phyloP scores from a whole-genome alignment of 495 filamentous ascomycete genomes.

The Oidiodendron maius region DNA sequence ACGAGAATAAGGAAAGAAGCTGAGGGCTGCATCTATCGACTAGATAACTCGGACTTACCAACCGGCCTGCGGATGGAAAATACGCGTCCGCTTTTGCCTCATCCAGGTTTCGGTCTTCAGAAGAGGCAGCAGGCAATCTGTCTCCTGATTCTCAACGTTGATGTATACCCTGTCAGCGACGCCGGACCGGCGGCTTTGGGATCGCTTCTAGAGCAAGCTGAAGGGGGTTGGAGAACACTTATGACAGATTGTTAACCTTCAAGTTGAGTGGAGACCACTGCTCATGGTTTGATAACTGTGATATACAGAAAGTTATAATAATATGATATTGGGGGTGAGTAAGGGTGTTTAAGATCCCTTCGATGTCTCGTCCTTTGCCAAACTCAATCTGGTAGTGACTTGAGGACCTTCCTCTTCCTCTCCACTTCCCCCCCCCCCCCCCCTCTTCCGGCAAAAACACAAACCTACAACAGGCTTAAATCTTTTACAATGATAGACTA shows the following conservation, averaged over 20 bases:
- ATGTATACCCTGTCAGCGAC: neutral
- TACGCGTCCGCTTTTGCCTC: neutral
- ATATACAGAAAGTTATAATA: neutral
- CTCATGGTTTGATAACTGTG: neutral
- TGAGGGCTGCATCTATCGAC: neutral
- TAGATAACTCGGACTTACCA: neutral
- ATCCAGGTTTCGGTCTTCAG: neutral
- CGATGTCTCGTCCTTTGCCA: too few relatives aligned
- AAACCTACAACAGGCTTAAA: too few relatives aligned
- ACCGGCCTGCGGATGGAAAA: neutral
- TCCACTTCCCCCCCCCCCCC: too few relatives aligned
- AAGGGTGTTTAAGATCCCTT: too few relatives aligned
- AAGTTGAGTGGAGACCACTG: neutral
- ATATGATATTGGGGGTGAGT: too few relatives aligned
- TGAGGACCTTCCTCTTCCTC: too few relatives aligned
- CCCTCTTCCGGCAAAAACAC: too few relatives aligned
- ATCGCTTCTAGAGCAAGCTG: neutral
- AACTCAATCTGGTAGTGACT: too few relatives aligned
- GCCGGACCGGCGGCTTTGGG: neutral
- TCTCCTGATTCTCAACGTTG: neutral
- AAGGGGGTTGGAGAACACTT: neutral
- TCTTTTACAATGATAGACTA: too few relatives aligned
- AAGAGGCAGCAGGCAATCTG: neutral
- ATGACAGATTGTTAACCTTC: neutral
- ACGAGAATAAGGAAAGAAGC: neutral